Percentiles rank a stretch among this genome's conserved stretches.
Evolutionary conservation across 2,329 filamentous ascomycete species (phyloP).

Genomic region (Ophiostoma ulmi): DNA sequence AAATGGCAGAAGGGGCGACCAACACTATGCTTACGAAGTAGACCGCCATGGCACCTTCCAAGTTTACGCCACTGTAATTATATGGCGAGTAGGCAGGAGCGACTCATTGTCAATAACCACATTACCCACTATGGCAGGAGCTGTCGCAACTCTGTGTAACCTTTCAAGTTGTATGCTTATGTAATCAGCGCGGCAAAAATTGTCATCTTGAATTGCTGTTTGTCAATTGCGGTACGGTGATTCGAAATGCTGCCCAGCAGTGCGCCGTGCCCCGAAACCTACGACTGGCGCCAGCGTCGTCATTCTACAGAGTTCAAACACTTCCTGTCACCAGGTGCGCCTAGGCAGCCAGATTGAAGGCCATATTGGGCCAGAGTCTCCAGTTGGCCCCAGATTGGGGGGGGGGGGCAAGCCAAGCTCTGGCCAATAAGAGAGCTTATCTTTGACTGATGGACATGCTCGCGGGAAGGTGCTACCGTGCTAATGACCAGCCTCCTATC

Average conservation of each 20-base stretch:
- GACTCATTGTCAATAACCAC: background rate
- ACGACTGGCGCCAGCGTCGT: conserved; percentile 21
- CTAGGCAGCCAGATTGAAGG: conserved; percentile 23
- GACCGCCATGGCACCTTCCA: background rate
- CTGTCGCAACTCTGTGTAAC: background rate
- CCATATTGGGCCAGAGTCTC: background rate
- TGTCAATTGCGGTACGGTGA: background rate
- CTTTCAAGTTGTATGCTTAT: background rate
- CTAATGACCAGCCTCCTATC: conserved; percentile 17
- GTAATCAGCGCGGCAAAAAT: background rate
- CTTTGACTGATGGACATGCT: conserved; percentile 13
- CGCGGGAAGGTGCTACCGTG: conserved; percentile 18
- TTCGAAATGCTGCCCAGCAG: background rate
- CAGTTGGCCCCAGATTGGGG: background rate
- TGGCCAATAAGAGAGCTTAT: conserved; percentile 25
- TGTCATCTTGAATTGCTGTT: background rate
- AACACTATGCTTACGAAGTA: background rate
- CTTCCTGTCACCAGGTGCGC: conserved; percentile 3
- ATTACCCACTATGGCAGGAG: conserved; percentile 2
- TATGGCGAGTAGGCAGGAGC: background rate
- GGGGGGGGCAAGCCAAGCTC: conserved; percentile 18
- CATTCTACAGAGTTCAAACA: conserved; percentile 16
- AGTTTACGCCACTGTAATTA: background rate
- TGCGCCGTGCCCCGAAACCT: background rate
- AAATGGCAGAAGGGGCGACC: background rate